Evolutionary conservation across 2,329 filamentous ascomycete species (phyloP).

Genomic region (Colletotrichum sojae): DNA sequence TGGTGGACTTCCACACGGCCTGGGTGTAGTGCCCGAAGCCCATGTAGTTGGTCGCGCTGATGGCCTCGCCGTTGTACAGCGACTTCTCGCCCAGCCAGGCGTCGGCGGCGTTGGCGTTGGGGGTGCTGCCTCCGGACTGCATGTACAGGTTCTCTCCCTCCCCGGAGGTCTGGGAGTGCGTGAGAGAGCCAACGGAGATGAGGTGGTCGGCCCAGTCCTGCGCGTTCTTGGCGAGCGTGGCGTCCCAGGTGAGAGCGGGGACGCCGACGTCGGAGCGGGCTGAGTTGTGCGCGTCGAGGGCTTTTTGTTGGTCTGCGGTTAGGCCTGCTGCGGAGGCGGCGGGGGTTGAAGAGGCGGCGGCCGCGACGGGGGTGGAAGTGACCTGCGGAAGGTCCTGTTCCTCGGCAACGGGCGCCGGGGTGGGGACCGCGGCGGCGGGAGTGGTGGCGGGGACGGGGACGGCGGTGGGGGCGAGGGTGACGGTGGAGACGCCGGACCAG

Average conservation of each 20-base stretch:
- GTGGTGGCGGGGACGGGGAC: conserved; percentile 2
- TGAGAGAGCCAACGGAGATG: conserved; percentile 36
- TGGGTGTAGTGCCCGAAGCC: conserved; percentile 51
- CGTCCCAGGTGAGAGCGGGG: conserved; percentile 44
- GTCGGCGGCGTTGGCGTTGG: conserved; percentile 34
- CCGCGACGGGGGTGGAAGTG: conserved; percentile 44
- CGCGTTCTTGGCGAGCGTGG: conserved; percentile 47
- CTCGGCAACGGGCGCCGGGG: conserved; percentile 7
- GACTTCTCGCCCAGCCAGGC: conserved; percentile 39
- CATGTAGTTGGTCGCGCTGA: conserved; percentile 38
- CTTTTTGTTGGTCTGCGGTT: conserved; percentile 33
- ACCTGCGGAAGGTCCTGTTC: neutral
- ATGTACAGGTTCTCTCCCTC: conserved; percentile 43
- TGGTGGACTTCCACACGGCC: conserved; percentile 50
- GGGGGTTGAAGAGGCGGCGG: conserved; percentile 22
- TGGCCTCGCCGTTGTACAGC: conserved; percentile 36
- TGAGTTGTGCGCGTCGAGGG: conserved; percentile 39
- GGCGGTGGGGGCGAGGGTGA: conserved; percentile 15
- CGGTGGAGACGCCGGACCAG: conserved; percentile 12
- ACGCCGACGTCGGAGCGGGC: conserved; percentile 38
- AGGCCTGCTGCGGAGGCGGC: conserved; percentile 35
- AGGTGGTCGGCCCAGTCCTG: conserved; percentile 41
- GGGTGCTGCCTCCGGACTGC: conserved; percentile 31
- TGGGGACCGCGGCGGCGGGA: conserved; percentile 11
- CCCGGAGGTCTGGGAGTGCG: conserved; percentile 29